These are phyloP conservation scores for Aphanomyces euteiches DNA, from an alignment of 352 stramenopile genomes.

Conservation along the genomic window DNA sequence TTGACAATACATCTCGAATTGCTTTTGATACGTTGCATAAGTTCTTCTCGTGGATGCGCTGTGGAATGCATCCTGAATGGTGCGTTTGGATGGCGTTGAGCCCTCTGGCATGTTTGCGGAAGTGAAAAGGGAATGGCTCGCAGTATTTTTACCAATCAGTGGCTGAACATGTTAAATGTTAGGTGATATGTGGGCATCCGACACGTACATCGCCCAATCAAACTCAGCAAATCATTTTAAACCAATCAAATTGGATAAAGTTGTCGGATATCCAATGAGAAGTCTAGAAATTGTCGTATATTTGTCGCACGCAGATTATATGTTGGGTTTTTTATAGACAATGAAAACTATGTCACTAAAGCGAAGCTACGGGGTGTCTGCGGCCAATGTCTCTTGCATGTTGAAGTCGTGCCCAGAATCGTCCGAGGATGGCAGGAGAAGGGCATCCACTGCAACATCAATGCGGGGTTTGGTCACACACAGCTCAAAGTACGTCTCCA, in stretches of 20 bases:
- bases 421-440: neutral
- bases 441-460: neutral
- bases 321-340: too few relatives aligned
- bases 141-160: neutral
- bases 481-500: slow-evolving; percentile 22
- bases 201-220: slow-evolving; percentile 9
- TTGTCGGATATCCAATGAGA: too few relatives aligned
- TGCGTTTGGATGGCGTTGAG: neutral
- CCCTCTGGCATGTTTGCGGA: neutral
- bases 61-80: slow-evolving; percentile 7
- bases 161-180: slow-evolving; percentile 14
- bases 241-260: neutral
- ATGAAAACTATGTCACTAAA: too few relatives aligned
- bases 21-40: slow-evolving; percentile 23
- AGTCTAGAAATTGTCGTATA: too few relatives aligned
- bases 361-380: too few relatives aligned
- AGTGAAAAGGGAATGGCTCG: neutral
- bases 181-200: neutral
- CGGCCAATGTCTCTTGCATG: too few relatives aligned
- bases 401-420: too few relatives aligned
- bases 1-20: slow-evolving; percentile 10
- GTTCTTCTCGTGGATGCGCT: slow-evolving; percentile 10
- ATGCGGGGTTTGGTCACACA: slow-evolving; percentile 6
- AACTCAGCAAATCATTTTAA: neutral
- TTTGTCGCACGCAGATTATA: neutral